Conservation (phyloP, 2,329 filamentous ascomycete genomes). For the Gremmenia infestans region DNA sequence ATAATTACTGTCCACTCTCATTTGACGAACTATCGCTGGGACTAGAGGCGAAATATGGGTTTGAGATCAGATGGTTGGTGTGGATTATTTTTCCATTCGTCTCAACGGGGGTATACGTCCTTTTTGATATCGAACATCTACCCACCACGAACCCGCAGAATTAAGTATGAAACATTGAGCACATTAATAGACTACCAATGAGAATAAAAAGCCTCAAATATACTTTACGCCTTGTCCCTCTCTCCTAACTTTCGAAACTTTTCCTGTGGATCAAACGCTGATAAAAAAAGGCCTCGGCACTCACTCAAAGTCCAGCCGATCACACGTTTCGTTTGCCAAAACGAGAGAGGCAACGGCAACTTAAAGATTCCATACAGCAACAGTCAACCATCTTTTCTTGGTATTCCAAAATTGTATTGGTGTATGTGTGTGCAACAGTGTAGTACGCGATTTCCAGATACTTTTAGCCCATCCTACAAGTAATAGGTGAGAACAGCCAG, state of each 20-base stretch:
- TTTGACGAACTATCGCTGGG: conserved; percentile 12
- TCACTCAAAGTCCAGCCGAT: neutral
- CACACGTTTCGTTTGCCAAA: neutral
- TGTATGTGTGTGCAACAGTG: too few species aligned
- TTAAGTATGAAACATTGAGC: too few species aligned
- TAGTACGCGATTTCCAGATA: too few species aligned
- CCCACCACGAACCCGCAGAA: neutral
- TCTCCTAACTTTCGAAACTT: neutral
- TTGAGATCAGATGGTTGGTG: neutral
- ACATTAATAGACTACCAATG: too few species aligned
- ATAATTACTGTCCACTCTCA: conserved; percentile 6
- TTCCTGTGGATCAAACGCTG: neutral
- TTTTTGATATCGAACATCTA: conserved; percentile 6
- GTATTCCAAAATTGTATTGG: too few species aligned
- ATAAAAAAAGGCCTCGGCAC: neutral
- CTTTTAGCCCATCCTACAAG: neutral
- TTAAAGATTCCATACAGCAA: neutral
- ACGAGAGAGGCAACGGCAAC: neutral
- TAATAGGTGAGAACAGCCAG: neutral
- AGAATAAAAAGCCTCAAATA: too few species aligned
- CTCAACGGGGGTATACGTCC: neutral
- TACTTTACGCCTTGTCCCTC: too few species aligned
- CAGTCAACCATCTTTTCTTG: too few species aligned
- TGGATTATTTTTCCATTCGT: conserved; percentile 1
- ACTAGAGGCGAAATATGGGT: conserved; percentile 6